phyloP scores from a whole-genome alignment of 2,329 filamentous ascomycete species.

The Thermothelomyces thermophilus region DNA sequence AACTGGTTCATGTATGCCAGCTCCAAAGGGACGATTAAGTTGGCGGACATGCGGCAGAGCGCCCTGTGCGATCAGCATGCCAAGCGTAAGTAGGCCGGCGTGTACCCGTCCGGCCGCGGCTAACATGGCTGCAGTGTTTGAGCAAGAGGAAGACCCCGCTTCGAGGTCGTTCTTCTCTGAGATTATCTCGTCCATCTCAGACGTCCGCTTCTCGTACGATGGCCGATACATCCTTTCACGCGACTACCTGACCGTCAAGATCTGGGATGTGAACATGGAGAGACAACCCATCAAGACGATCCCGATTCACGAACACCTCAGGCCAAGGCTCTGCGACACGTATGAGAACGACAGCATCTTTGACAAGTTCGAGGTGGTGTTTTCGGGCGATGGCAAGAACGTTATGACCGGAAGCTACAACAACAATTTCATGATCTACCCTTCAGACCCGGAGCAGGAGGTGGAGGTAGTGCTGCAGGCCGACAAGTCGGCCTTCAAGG shows the following conservation, averaged over 20 bases:
- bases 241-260: conserved; percentile 98
- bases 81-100: conserved; percentile 64
- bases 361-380: conserved; percentile 99
- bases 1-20: conserved; percentile 99
- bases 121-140: conserved; percentile 63
- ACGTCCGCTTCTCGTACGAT: conserved; percentile 94
- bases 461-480: conserved; percentile 96
- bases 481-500: conserved; percentile 98
- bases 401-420: conserved; percentile 99
- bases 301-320: conserved; percentile 93
- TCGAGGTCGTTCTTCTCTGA: conserved; percentile 99
- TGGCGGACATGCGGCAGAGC: conserved; percentile 97
- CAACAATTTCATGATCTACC: conserved; percentile 99
- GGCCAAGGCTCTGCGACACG: conserved; percentile 90
- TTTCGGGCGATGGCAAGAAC: conserved; percentile 96
- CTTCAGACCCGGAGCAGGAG: conserved; percentile 90
- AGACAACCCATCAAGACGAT: conserved; percentile 96
- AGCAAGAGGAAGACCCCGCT: conserved; percentile 95
- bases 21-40: conserved; percentile 97
- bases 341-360: conserved; percentile 99
- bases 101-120: background rate
- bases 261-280: conserved; percentile 99
- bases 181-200: conserved; percentile 98
- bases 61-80: conserved; percentile 93
- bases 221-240: conserved; percentile 95